Percentiles rank a stretch among this genome's conserved stretches.
These are phyloP conservation scores for Chaetomiaceae sp. DNA, from an alignment of 2,329 filamentous ascomycete species.

Conservation along the genomic window DNA sequence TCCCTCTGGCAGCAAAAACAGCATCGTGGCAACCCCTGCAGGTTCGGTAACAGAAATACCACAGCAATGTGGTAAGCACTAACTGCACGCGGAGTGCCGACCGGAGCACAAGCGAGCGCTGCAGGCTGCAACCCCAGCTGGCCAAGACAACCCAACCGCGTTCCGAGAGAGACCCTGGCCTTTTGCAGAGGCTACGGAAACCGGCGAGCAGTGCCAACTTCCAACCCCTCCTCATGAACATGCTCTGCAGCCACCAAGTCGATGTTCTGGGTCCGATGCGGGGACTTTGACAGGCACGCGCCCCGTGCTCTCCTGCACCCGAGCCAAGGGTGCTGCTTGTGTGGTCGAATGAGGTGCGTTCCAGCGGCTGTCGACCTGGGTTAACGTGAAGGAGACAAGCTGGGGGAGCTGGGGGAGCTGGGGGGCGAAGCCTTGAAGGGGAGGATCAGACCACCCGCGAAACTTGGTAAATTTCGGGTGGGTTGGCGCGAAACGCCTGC, in stretches of 20 bases:
- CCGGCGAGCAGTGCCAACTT: background rate
- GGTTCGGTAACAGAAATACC: background rate
- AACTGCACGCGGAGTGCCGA: background rate
- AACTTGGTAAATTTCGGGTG: conserved; percentile 7
- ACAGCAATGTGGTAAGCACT: no score
- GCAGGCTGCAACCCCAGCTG: no score
- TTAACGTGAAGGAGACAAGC: background rate
- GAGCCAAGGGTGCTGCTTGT: background rate
- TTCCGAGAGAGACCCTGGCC: background rate
- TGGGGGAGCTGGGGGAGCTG: no score
- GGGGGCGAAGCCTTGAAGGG: background rate
- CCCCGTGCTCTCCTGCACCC: conserved; percentile 3
- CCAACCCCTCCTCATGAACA: background rate
- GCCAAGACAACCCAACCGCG: background rate
- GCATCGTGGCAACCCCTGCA: background rate
- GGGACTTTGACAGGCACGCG: background rate
- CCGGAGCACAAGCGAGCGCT: no score
- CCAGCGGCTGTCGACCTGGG: background rate
- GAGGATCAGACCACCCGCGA: conserved; percentile 1
- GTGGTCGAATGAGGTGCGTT: conserved; percentile 1
- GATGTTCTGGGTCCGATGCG: background rate
- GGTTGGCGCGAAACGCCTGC: conserved; percentile 1
- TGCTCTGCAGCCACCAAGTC: background rate
- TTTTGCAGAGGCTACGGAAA: background rate
- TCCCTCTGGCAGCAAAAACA: background rate